A percentile compares a stretch with the other conserved stretches of the same genome.
Conservation (phyloP, 164 flowering plant species). For the Tinospora cordifolia region DNA sequence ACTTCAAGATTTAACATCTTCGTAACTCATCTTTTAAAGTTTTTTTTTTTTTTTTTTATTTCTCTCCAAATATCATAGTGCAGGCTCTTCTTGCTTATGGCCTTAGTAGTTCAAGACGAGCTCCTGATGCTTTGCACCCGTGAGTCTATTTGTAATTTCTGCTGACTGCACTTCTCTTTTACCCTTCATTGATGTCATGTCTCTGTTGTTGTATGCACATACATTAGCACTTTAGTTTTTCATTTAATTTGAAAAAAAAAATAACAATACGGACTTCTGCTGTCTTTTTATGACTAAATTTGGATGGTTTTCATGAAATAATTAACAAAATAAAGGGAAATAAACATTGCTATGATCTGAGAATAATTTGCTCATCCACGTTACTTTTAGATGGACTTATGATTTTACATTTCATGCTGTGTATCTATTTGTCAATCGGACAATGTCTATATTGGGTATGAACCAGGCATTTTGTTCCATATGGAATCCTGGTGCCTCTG, state of each 20-base stretch:
- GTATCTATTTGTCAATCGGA: too few species aligned
- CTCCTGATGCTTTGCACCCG: conserved; percentile 99
- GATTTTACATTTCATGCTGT: too few species aligned
- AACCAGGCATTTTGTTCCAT: too few species aligned
- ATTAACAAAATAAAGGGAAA: too few species aligned
- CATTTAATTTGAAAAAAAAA: not conserved
- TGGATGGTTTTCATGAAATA: too few species aligned
- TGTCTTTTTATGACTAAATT: too few species aligned
- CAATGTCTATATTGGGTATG: too few species aligned
- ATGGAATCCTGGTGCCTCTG: too few species aligned
- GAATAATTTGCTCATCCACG: too few species aligned
- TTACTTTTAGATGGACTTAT: too few species aligned
- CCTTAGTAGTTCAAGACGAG: conserved; percentile 90
- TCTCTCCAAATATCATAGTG: conserved; percentile 17
- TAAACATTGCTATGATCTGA: too few species aligned
- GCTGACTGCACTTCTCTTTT: too few species aligned
- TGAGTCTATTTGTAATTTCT: conserved; percentile 33
- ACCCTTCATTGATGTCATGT: not conserved
- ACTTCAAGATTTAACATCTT: not conserved
- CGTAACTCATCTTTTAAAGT: not conserved
- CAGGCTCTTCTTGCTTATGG: conserved; percentile 99
- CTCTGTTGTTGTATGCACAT: not conserved
- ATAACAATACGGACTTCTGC: not conserved
- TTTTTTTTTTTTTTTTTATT: not conserved
- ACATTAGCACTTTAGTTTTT: not conserved